Conservation (phyloP, 2,329 filamentous ascomycete species). For the Xylaria sp. region DNA sequence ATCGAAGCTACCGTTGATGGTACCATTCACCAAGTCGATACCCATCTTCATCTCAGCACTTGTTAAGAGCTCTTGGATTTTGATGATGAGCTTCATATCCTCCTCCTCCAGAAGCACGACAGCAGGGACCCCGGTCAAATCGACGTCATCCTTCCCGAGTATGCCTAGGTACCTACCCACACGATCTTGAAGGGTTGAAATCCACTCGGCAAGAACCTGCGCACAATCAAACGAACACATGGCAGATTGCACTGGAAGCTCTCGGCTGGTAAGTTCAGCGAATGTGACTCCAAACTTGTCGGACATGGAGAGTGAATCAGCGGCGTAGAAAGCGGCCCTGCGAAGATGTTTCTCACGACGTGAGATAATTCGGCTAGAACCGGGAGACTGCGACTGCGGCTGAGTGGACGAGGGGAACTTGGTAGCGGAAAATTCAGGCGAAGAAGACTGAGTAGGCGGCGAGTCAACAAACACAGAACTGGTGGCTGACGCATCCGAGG, state of each 20-base stretch:
- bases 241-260: constrained; percentile 88
- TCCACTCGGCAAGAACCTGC: constrained; percentile 94
- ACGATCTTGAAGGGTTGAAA: constrained; percentile 90
- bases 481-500: constrained; percentile 58
- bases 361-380: constrained; percentile 61
- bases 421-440: constrained; percentile 56
- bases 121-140: constrained; percentile 81
- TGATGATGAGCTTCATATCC: constrained; percentile 84
- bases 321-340: constrained; percentile 95
- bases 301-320: constrained; percentile 88
- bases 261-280: constrained; percentile 82
- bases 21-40: constrained; percentile 59
- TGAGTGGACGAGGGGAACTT: constrained; percentile 50
- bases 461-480: constrained; percentile 62
- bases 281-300: constrained; percentile 87
- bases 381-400: constrained; percentile 42
- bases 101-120: constrained; percentile 93
- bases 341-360: constrained; percentile 87
- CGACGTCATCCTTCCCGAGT: constrained; percentile 82
- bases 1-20: constrained; percentile 60
- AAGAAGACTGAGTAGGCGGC: constrained; percentile 62
- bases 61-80: constrained; percentile 81
- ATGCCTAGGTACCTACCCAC: constrained; percentile 91
- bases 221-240: constrained; percentile 95
- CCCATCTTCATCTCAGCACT: constrained; percentile 84